phyloP scores from a whole-genome alignment of 2,329 filamentous ascomycete genomes.

The Penicillium sp. region DNA sequence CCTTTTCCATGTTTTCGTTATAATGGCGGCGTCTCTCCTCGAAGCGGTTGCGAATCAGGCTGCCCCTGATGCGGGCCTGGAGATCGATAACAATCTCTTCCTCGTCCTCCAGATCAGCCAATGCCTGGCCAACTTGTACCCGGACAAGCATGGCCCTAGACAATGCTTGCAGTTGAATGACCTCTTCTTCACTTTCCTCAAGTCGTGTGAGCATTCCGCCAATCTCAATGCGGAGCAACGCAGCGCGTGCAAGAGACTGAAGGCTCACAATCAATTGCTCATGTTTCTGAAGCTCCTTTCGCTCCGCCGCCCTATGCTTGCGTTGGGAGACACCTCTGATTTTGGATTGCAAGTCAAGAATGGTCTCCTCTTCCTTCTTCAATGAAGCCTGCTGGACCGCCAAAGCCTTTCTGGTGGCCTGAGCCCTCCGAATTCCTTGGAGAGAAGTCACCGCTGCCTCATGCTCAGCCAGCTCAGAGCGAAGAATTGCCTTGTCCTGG shows the following conservation, averaged over 20 bases:
- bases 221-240: conserved; percentile 42
- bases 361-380: conserved; percentile 43
- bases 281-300: conserved; percentile 33
- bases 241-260: conserved; percentile 45
- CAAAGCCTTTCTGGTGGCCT: conserved; percentile 34
- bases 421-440: conserved; percentile 38
- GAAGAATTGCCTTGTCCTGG: conserved; percentile 28
- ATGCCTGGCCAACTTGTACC: conserved; percentile 68
- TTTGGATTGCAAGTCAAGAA: conserved; percentile 55
- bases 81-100: conserved; percentile 75
- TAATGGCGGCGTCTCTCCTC: conserved; percentile 86
- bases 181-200: conserved; percentile 65
- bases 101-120: conserved; percentile 77
- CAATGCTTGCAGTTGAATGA: conserved; percentile 72
- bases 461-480: conserved; percentile 33
- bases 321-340: conserved; percentile 47
- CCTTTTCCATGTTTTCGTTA: conserved; percentile 97
- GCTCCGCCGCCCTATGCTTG: conserved; percentile 32
- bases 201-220: conserved; percentile 67
- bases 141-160: conserved; percentile 78
- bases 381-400: conserved; percentile 42
- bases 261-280: conserved; percentile 35
- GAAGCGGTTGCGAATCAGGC: conserved; percentile 72
- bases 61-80: conserved; percentile 73
- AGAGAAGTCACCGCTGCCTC: conserved; percentile 29